Base-by-base conservation (phyloP, 2,329 filamentous ascomycete species). In the Coleophoma cylindrospora region DNA sequence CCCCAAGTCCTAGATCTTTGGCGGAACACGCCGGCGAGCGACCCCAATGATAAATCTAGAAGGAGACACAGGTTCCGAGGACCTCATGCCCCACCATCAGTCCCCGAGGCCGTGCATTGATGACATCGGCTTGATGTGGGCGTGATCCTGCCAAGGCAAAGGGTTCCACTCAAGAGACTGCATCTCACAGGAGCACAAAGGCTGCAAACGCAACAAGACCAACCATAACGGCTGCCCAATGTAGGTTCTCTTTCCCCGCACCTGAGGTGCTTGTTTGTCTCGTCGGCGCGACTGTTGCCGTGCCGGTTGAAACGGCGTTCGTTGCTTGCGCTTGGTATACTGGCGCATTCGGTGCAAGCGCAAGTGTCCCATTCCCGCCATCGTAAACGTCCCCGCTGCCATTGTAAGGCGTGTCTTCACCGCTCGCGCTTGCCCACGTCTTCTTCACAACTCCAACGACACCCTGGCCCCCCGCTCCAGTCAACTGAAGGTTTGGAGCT, bases 351-450 rank as follows among this genome's bases (percentile, higher is more conserved):
- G 55, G 59, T 44, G 66, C 50, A 3, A n/a, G 27, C 27, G 27
- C 27, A 27, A 27, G 45, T 2, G 43, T 49, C n/a, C 59, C 59
- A 45, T 63, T 50, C 9, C 61, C 68, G 1, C 70, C 73, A 56
- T 76, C 73, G 44, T 65, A 71, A 1, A 74, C 63, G 10, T 58
- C 65, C 1, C 73, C 72, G 38, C 65, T 72, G 1, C 73, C 73
- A 57, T 75, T 71, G 52, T 77, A 76, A 0, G 74, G 74, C 0
- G 69, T 74, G 4, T 41, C 8, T 3, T 60, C 57, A 1, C 54
- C 54, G 12, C 55, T 59, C 4, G 56, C 48, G 3, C 52, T 50
- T 21, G 57, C 47, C 71, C 71, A 73, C 8, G 57, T 50, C 4
- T 60, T 43, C 19, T 60, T 60, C 11, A 74, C 62, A 0, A 34